Evolutionary conservation across 2,329 filamentous ascomycete species (phyloP).

Genomic region (Helminthosporium solani): DNA sequence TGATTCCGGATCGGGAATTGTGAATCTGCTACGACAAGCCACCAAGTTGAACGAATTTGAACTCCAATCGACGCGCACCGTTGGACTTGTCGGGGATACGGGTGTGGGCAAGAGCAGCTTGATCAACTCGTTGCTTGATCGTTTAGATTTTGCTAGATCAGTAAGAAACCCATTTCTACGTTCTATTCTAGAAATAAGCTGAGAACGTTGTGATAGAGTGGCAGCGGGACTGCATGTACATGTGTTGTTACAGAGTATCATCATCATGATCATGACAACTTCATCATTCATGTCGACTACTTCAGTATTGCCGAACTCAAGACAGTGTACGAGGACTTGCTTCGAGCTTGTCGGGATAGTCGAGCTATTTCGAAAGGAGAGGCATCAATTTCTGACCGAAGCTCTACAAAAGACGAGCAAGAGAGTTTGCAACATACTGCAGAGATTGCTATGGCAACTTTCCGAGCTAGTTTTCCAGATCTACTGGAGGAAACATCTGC

Average conservation of each 20-base stretch:
- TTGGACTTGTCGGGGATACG: slow-evolving; percentile 53
- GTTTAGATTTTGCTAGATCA: slow-evolving; percentile 42
- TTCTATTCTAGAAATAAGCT: slow-evolving; percentile 2
- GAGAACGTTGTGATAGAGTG: slow-evolving; percentile 39
- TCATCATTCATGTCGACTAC: slow-evolving; percentile 34
- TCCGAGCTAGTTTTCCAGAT: slow-evolving; percentile 17
- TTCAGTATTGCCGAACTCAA: slow-evolving; percentile 20
- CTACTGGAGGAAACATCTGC: slow-evolving; percentile 7
- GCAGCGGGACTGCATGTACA: slow-evolving; percentile 49
- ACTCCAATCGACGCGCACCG: slow-evolving; percentile 43
- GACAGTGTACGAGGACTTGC: slow-evolving; percentile 39
- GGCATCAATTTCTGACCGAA: slow-evolving; percentile 12
- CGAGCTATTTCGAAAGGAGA: slow-evolving; percentile 22
- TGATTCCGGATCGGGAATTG: slow-evolving; percentile 45
- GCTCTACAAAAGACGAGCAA: slow-evolving; percentile 1
- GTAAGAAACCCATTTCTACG: slow-evolving; percentile 40
- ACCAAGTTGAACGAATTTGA: slow-evolving; percentile 40
- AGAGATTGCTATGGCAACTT: slow-evolving; percentile 29
- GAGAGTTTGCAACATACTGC: slow-evolving; percentile 29
- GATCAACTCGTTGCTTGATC: slow-evolving; percentile 52
- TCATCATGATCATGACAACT: slow-evolving; percentile 37
- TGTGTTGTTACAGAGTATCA: slow-evolving; percentile 52
- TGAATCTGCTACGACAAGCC: slow-evolving; percentile 38
- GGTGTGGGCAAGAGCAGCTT: slow-evolving; percentile 55
- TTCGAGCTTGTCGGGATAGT: slow-evolving; percentile 43